These are phyloP conservation scores for Naumovozyma castellii DNA, from an alignment of 805 yeast species.

Conservation along the genomic window DNA sequence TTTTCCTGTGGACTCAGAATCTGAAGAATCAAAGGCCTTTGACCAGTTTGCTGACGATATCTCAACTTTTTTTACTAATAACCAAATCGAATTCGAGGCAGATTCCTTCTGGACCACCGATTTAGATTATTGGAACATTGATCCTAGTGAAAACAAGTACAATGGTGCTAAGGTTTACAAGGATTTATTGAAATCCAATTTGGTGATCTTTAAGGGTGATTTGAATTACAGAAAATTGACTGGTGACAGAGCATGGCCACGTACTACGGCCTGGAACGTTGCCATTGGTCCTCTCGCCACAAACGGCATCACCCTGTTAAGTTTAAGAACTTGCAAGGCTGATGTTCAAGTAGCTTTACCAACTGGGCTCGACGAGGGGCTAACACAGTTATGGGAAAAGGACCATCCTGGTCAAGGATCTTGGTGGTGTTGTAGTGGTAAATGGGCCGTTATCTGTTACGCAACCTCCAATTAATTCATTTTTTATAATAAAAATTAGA, in stretches of 20 bases:
- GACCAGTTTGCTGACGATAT: conserved; percentile 40
- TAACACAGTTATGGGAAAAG: conserved; percentile 50
- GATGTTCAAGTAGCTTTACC: conserved; percentile 86
- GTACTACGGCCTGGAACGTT: conserved; percentile 59
- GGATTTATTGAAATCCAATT: conserved; percentile 51
- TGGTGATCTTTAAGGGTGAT: conserved; percentile 88
- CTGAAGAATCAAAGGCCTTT: conserved; percentile 33
- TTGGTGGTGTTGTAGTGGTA: conserved; percentile 82
- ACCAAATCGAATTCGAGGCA: conserved; percentile 43
- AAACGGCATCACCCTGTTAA: conserved; percentile 54
- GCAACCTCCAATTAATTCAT: not conserved
- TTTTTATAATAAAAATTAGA: not conserved
- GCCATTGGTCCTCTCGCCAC: conserved; percentile 64
- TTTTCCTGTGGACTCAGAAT: conserved; percentile 30
- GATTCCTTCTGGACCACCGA: conserved; percentile 83
- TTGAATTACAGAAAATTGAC: conserved; percentile 90
- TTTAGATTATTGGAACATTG: conserved; percentile 64
- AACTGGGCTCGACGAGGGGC: conserved; percentile 60
- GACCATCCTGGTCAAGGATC: conserved; percentile 56
- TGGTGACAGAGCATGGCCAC: conserved; percentile 83
- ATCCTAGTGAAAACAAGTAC: conserved; percentile 39
- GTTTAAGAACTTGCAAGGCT: conserved; percentile 91
- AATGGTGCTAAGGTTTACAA: conserved; percentile 50
- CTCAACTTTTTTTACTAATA: conserved; percentile 35
- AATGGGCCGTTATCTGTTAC: conserved; percentile 82